Percentiles rank a stretch among this genome's conserved stretches.
Conservation (phyloP, 106 monocot species). For the Gastrodia elata region DNA sequence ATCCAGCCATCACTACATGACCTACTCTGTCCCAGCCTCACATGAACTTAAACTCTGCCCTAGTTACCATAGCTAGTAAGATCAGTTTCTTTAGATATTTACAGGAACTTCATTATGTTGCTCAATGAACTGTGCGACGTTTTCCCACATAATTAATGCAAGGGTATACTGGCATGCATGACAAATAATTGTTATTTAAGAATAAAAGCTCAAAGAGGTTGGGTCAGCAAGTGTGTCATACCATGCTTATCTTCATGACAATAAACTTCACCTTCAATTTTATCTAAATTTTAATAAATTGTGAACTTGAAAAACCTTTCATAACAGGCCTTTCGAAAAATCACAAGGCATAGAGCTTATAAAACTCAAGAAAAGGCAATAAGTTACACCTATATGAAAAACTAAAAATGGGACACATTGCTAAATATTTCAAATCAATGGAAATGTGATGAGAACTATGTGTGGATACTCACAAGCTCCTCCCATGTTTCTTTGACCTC, state of each 20-base stretch:
- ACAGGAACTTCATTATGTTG: not conserved
- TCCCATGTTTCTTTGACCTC: conserved; percentile 97
- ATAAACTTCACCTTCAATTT: too few relatives aligned
- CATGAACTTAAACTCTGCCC: not conserved
- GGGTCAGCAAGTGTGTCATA: not conserved
- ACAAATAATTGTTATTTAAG: not conserved
- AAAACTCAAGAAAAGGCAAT: too few relatives aligned
- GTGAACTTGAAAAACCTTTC: too few relatives aligned
- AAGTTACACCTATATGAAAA: not conserved
- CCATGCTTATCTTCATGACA: not conserved
- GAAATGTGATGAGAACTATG: conserved; percentile 1
- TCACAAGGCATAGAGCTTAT: not conserved
- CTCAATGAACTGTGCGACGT: not conserved
- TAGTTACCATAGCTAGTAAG: not conserved
- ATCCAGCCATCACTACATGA: not conserved
- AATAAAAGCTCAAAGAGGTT: not conserved
- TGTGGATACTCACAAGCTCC: conserved; percentile 79
- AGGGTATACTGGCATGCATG: not conserved
- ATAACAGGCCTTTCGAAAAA: not conserved
- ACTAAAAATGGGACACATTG: not conserved
- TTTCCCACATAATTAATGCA: not conserved
- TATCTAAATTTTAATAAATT: too few relatives aligned
- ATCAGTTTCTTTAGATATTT: not conserved
- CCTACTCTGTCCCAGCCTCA: not conserved
- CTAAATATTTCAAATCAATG: not conserved